phyloP scores from a whole-genome alignment of 345 rosid genomes.

The Aquilaria sinensis region DNA sequence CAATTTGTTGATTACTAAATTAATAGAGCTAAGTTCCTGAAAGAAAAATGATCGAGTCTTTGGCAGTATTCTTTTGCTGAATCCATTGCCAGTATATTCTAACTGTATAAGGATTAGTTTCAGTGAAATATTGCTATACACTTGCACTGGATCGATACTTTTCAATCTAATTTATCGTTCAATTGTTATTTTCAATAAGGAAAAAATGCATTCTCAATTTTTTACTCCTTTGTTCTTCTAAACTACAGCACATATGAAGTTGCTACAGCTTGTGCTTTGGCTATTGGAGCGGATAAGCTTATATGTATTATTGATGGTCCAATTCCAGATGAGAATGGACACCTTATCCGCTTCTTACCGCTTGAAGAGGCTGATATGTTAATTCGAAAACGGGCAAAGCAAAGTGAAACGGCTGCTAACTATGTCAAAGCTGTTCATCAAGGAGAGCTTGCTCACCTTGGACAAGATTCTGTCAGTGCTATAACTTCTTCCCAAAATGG shows the following conservation, averaged over 20 bases:
- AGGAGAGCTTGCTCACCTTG: conserved; percentile 32
- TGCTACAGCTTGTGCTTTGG: conserved; percentile 96
- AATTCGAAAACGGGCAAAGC: conserved; percentile 74
- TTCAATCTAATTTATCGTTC: too few species aligned
- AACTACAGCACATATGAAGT: conserved; percentile 89
- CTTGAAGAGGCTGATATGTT: conserved; percentile 88
- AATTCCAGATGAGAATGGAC: conserved; percentile 76
- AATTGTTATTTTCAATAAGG: too few species aligned
- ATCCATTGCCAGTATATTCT: too few species aligned
- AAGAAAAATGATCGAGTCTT: too few species aligned
- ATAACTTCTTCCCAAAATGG: conserved; percentile 33
- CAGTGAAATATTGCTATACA: too few species aligned
- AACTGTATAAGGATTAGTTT: too few species aligned
- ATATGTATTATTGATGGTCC: conserved; percentile 89
- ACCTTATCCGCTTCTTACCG: conserved; percentile 77
- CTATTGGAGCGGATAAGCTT: conserved; percentile 95
- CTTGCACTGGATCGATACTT: too few species aligned
- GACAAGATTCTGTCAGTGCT: conserved; percentile 40
- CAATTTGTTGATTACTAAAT: too few species aligned
- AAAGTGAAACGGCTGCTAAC: conserved; percentile 88
- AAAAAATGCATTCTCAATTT: too few species aligned
- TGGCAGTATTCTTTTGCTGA: too few species aligned
- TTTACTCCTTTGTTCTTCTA: conserved; percentile 8
- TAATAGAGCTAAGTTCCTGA: too few species aligned
- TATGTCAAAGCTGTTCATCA: conserved; percentile 81